Conservation (phyloP, 495 filamentous ascomycete species). For the Parathielavia hyrcaniae region DNA sequence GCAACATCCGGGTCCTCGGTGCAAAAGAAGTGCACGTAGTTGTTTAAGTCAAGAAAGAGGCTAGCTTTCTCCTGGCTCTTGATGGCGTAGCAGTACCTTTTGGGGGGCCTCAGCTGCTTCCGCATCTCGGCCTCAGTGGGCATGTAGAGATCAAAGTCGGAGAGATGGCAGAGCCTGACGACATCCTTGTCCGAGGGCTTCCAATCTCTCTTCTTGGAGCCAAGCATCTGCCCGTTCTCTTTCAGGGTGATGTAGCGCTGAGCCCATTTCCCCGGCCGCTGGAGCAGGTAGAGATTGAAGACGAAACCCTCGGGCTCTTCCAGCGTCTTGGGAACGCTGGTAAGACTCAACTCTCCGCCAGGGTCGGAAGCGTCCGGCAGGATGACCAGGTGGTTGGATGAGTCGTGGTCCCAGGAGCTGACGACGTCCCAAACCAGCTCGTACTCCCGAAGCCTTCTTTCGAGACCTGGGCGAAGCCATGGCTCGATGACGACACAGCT, state of each 20-base stretch:
- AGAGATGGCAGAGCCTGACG: slow-evolving; percentile 72
- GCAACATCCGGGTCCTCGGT: slow-evolving; percentile 64
- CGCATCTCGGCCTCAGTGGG: slow-evolving; percentile 57
- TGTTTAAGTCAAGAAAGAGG: slow-evolving; percentile 73
- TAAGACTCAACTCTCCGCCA: slow-evolving; percentile 41
- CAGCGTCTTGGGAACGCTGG: slow-evolving; percentile 50
- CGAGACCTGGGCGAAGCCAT: slow-evolving; percentile 68
- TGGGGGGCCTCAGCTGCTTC: slow-evolving; percentile 65
- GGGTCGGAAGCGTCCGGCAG: slow-evolving; percentile 31
- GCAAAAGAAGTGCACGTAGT: slow-evolving; percentile 87
- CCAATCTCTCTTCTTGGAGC: slow-evolving; percentile 60
- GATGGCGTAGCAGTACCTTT: slow-evolving; percentile 75
- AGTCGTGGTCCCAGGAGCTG: slow-evolving; percentile 84
- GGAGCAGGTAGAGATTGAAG: slow-evolving; percentile 71
- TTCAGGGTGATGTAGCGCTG: slow-evolving; percentile 74
- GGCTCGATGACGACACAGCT: slow-evolving; percentile 67
- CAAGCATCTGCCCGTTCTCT: slow-evolving; percentile 65
- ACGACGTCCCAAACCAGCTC: slow-evolving; percentile 82
- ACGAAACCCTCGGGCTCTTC: slow-evolving; percentile 52
- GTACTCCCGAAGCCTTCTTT: slow-evolving; percentile 77
- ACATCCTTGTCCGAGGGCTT: slow-evolving; percentile 54
- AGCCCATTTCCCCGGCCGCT: slow-evolving; percentile 74
- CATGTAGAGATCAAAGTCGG: slow-evolving; percentile 88
- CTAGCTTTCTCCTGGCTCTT: slow-evolving; percentile 89
- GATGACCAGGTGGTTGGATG: slow-evolving; percentile 62